Evolutionary conservation across 352 stramenopile species (phyloP), one percentile per base, ranked within the genome.

Genomic region (Phytophthora sojae): DNA sequence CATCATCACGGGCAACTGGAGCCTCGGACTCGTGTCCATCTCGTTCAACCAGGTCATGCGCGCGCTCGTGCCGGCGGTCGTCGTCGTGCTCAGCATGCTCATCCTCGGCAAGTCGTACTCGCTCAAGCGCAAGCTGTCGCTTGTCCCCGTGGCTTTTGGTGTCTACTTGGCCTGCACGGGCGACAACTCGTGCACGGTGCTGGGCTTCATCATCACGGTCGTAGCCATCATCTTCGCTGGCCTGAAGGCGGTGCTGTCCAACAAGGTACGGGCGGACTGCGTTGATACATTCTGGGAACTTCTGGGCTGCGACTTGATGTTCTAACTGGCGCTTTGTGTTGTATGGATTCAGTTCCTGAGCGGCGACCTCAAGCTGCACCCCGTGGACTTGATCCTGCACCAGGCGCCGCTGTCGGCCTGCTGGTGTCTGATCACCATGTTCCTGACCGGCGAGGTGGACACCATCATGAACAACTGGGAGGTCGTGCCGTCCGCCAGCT

Each of bases 31-130:
- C 66, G 94, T 98, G 7, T 98, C 93, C 17, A 97, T 99, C 64
- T 98, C 95, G 50, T 98, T 99, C 66, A 98, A 99, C 75, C 96
- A 99, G 82, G 90, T 98, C 50, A 97, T 98, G 90, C 83, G 88
- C 30, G 86, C 90, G 50, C 79, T 97, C 25, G 91, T 97, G 26
- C 91, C 91, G 2, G 82, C 82, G 23, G 81, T 96, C 42, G 88
- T 95, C 11, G 78, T 97, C 42, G 76, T 85, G 37, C 82, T 97
- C 26, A 95, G 87, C 44, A 95, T 93, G 69, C 62, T 95, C 35
- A 90, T 96, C 42, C 76, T 94, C 6, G 76, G 82, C 59, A 96
- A 95, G 52, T 75, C 71, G 39, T 97, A 92, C 79, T 92, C 90
- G 44, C 83, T 76, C 2, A 80, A 85, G 61, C 81, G 89, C 64